Percentiles rank a stretch among this genome's conserved stretches.
phyloP scores from a whole-genome alignment of 306 rosid genomes.

The Trifolium subterraneum region DNA sequence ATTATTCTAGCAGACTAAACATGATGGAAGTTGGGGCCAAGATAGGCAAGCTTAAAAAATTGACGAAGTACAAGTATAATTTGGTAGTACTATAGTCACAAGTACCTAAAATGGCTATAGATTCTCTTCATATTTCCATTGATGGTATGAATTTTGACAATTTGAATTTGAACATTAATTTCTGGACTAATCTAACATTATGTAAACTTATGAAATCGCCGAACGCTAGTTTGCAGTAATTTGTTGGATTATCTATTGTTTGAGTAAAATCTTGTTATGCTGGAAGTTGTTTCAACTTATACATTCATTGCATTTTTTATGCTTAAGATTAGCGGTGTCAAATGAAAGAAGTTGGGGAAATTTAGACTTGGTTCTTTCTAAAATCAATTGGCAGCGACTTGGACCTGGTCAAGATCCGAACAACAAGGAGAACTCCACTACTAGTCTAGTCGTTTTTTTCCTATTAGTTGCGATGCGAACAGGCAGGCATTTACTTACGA shows the following conservation, averaged over 20 bases:
- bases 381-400: no score
- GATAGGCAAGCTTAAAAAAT: conserved; percentile 4
- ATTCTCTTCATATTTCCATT: conserved; percentile 27
- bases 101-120: neutral
- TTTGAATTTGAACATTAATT: conserved; percentile 35
- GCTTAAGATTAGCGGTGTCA: no score
- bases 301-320: conserved; percentile 6
- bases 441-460: no score
- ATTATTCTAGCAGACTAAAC: conserved; percentile 19
- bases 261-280: conserved; percentile 12
- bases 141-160: neutral
- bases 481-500: no score
- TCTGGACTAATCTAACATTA: conserved; percentile 39
- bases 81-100: conserved; percentile 2
- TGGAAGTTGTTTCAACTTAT: neutral
- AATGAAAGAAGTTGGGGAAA: no score
- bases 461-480: no score
- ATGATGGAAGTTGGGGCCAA: conserved; percentile 17
- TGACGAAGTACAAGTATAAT: conserved; percentile 4
- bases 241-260: neutral
- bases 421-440: no score
- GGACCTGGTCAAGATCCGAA: no score
- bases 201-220: conserved; percentile 5
- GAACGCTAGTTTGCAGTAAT: neutral
- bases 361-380: no score